A percentile compares a stretch with the other conserved stretches of the same genome.
These are phyloP conservation scores for Rhizophagus clarus DNA, from an alignment of 192 early-diverging fungal species.

Conservation along the genomic window DNA sequence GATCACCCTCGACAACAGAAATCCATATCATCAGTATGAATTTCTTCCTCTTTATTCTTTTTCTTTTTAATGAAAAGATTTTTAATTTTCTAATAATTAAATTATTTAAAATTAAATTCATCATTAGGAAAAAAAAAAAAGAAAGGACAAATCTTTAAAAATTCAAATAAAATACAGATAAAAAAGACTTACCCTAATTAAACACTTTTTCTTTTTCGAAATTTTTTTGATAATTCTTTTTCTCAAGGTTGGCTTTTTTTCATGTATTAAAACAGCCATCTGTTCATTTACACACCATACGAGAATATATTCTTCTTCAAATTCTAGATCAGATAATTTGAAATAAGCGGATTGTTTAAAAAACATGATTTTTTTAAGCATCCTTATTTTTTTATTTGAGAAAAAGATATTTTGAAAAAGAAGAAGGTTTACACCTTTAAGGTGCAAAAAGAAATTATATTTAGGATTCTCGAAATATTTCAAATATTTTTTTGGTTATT, in stretches of 20 bases:
- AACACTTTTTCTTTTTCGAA: not conserved
- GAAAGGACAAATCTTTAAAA: not conserved
- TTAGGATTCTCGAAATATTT: not conserved
- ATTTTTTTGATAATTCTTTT: not conserved
- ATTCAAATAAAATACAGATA: not conserved
- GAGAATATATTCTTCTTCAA: not conserved
- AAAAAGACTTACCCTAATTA: not conserved
- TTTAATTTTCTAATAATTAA: not conserved
- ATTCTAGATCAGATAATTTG: not conserved
- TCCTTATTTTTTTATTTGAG: too few species aligned
- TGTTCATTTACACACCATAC: not conserved
- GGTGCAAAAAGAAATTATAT: not conserved
- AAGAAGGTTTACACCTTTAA: not conserved
- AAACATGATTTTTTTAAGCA: not conserved
- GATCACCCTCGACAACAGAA: not conserved
- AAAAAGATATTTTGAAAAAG: not conserved
- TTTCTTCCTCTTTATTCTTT: not conserved
- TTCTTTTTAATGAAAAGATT: not conserved
- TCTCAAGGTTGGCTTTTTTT: not conserved
- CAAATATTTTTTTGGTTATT: not conserved
- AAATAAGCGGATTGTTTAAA: not conserved
- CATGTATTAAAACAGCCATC: not conserved
- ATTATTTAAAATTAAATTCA: too few species aligned
- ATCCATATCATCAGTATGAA: not conserved
- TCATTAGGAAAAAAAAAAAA: not conserved